Percentiles rank a stretch among this genome's conserved stretches.
phyloP scores from a whole-genome alignment of 805 yeast species.

The Ogataea trehalophila region DNA sequence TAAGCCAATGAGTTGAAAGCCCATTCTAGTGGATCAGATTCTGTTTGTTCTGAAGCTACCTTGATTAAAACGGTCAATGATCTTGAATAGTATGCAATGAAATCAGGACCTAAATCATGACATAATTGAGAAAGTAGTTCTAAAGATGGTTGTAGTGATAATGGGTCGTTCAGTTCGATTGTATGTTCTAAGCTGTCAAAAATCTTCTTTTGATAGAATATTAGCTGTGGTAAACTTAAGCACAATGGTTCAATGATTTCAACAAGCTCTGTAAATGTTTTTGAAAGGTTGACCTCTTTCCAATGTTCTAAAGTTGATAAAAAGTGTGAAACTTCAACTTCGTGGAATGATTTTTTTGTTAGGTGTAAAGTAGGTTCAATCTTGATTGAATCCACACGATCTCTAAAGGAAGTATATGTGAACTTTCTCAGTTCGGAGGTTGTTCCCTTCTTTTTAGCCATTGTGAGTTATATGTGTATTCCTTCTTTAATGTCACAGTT shows the following conservation, averaged over 20 bases:
- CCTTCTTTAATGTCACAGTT: neutral
- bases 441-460: constrained; percentile 37
- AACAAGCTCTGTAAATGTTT: constrained; percentile 59
- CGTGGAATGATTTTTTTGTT: constrained; percentile 57
- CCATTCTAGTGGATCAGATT: constrained; percentile 71
- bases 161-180: constrained; percentile 54
- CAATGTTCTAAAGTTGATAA: constrained; percentile 77
- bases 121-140: constrained; percentile 82
- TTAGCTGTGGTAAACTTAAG: constrained; percentile 74
- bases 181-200: constrained; percentile 36
- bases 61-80: constrained; percentile 48
- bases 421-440: constrained; percentile 54
- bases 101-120: constrained; percentile 91
- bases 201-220: constrained; percentile 64
- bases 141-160: constrained; percentile 73
- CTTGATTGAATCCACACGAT: constrained; percentile 75
- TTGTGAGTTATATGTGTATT: constrained; percentile 3
- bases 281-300: constrained; percentile 80
- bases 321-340: constrained; percentile 74
- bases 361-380: constrained; percentile 65
- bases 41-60: constrained; percentile 44
- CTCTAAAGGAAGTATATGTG: constrained; percentile 73
- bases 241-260: constrained; percentile 48
- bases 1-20: constrained; percentile 81
- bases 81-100: constrained; percentile 55